Percentiles rank a stretch among this genome's conserved stretches.
These are phyloP conservation scores for Zymoseptoria brevis DNA, from an alignment of 2,329 filamentous ascomycete genomes.

Conservation along the genomic window DNA sequence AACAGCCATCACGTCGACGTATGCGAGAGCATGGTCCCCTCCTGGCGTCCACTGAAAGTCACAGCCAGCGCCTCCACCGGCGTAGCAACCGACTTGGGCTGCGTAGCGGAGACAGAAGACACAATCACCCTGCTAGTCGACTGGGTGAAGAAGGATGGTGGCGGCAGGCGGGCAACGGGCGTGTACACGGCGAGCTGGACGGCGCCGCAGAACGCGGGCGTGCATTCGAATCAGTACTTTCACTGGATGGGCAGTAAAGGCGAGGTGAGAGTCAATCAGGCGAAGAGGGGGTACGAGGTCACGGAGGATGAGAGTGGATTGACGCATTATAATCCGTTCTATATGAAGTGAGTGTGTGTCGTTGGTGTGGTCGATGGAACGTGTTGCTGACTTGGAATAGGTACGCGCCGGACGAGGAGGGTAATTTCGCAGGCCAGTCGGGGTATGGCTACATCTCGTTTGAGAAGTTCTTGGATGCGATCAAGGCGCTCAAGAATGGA, in stretches of 20 bases:
- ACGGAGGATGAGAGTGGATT: constrained; percentile 69
- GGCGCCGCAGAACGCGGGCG: constrained; percentile 80
- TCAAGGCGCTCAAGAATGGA: constrained; percentile 68
- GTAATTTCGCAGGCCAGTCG: constrained; percentile 83
- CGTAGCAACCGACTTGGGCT: constrained; percentile 70
- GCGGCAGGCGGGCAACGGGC: constrained; percentile 66
- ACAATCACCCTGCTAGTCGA: constrained; percentile 87
- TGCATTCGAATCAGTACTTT: constrained; percentile 97
- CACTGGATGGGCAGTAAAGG: constrained; percentile 81
- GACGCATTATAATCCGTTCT: constrained; percentile 73
- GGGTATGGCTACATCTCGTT: constrained; percentile 92
- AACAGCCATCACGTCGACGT: constrained; percentile 94
- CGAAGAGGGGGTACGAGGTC: constrained; percentile 88
- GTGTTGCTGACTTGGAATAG: neutral
- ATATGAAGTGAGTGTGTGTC: constrained; percentile 14
- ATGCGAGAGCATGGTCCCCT: constrained; percentile 79
- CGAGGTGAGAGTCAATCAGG: constrained; percentile 85
- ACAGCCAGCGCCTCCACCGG: constrained; percentile 71
- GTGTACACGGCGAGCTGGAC: constrained; percentile 96
- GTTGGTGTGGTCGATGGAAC: neutral
- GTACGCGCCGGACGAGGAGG: constrained; percentile 46
- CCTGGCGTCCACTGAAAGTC: constrained; percentile 67
- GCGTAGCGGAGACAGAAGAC: constrained; percentile 74
- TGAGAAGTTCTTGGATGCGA: constrained; percentile 91
- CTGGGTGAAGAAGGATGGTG: constrained; percentile 66